A percentile compares a stretch with the other conserved stretches of the same genome.
Evolutionary conservation across 2,329 filamentous ascomycete genomes (phyloP).

Genomic region (Bipolaris victoriae): DNA sequence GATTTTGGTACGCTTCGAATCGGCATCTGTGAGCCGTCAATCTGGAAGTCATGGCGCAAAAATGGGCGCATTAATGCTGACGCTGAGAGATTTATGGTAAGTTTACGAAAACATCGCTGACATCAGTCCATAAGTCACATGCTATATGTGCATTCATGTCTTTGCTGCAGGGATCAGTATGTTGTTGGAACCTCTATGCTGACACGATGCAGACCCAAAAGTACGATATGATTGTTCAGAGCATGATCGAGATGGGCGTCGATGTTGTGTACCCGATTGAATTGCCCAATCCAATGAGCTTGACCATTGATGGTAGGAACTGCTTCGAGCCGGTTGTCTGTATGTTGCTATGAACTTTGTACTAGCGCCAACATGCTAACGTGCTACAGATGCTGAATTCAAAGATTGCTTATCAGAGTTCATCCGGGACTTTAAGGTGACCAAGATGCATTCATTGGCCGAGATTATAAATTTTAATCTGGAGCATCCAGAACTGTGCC

Average conservation of each 20-base stretch:
- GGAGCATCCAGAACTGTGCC: slow-evolving; percentile 44
- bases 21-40: slow-evolving; percentile 46
- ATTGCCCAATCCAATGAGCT: slow-evolving; percentile 35
- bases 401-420: slow-evolving; percentile 44
- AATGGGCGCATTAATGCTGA: slow-evolving; percentile 44
- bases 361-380: slow-evolving; percentile 4
- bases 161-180: slow-evolving; percentile 5
- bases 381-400: slow-evolving; percentile 42
- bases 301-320: slow-evolving; percentile 42
- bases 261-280: slow-evolving; percentile 46
- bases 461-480: slow-evolving; percentile 49
- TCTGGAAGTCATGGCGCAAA: slow-evolving; percentile 46
- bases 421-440: slow-evolving; percentile 42
- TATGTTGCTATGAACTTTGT: slow-evolving; percentile 23
- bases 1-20: slow-evolving; percentile 42
- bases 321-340: slow-evolving; percentile 48
- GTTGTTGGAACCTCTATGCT: slow-evolving; percentile 9
- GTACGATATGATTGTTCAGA: slow-evolving; percentile 45
- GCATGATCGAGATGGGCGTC: slow-evolving; percentile 46
- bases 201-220: slow-evolving; percentile 39
- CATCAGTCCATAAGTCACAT: background rate
- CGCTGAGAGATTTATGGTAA: slow-evolving; percentile 48
- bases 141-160: background rate
- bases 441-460: slow-evolving; percentile 46
- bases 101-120: slow-evolving; percentile 15